These are phyloP conservation scores for Pichia cactophila DNA, from an alignment of 1,139 yeast species.

Conservation along the genomic window DNA sequence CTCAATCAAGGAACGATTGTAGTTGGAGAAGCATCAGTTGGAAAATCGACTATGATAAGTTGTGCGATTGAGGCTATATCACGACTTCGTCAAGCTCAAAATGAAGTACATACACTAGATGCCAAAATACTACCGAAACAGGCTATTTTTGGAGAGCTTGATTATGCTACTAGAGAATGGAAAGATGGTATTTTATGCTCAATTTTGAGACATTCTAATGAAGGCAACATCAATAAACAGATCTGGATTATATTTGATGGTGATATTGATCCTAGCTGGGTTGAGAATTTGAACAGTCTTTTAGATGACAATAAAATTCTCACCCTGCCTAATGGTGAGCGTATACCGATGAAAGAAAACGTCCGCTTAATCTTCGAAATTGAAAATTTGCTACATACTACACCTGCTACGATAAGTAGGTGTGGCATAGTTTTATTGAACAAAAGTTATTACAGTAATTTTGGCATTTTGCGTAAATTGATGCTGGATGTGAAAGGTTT, in stretches of 20 bases:
- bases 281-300: slow-evolving; percentile 84
- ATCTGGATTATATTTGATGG: slow-evolving; percentile 90
- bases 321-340: slow-evolving; percentile 87
- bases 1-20: slow-evolving; percentile 76
- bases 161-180: slow-evolving; percentile 83
- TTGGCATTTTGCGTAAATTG: slow-evolving; percentile 21
- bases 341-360: slow-evolving; percentile 59
- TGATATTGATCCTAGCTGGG: slow-evolving; percentile 92
- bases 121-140: slow-evolving; percentile 69
- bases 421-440: slow-evolving; percentile 87
- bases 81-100: slow-evolving; percentile 29
- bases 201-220: slow-evolving; percentile 52
- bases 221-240: slow-evolving; percentile 41
- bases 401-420: slow-evolving; percentile 88
- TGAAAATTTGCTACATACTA: slow-evolving; percentile 55
- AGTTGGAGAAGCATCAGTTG: slow-evolving; percentile 71
- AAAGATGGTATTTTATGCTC: slow-evolving; percentile 78
- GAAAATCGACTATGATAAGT: slow-evolving; percentile 58
- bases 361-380: slow-evolving; percentile 73
- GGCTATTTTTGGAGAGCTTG: slow-evolving; percentile 62
- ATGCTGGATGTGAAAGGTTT: slow-evolving; percentile 9
- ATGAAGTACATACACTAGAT: slow-evolving; percentile 47
- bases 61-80: slow-evolving; percentile 42
- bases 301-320: slow-evolving; percentile 78
- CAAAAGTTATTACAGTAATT: slow-evolving; percentile 26